Evolutionary conservation across 2,329 filamentous ascomycete species (phyloP), one percentile per base, ranked within the genome.

Genomic region (Corinectria fuckeliana): DNA sequence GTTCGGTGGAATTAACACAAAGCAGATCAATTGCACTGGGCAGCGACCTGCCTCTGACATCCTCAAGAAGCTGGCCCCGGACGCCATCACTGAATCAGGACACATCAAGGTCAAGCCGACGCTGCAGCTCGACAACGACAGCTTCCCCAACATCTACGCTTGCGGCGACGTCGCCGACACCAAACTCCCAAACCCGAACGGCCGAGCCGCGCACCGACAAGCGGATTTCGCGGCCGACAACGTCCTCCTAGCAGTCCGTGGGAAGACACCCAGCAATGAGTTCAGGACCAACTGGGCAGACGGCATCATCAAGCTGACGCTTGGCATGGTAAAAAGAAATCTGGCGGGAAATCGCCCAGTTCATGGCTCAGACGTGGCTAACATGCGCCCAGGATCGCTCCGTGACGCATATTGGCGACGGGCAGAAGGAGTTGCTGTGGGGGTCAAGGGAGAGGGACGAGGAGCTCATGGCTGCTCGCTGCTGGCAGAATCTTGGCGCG

Each of bases 111-210:
- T 89, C 21, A 80, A 81, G 48, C 77, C 81, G 0, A 87, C 82
- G 0, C 76, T 90, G 28, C 87, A 89, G 61, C 75, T 90, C 13
- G 68, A 73, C 7, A 81, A 85, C 63, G 72, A 77, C 2, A 58
- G 62, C 0, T 75, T 82, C 8, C 76, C 80, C 2, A 81, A 86
- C 60, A 77, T 90, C 2, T 90, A 87, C 65, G 84, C 83, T 1
- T 81, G 85, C n/a, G 88, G 88, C 16, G 88, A 90, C 62, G 84
- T 91, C 4, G 82, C 85, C 4, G 82, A 84, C 23, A 81, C 80
- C 1, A 60, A 72, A 10, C 77, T 79, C 1, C 76, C 76, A 0
- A 72, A 76, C 32, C 82, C 82, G 5, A 88, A 87, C 68, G 84
- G 82, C 0, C 78, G 86, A 9, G 80, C 85, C 0, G 85, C 83